Percentiles rank a stretch among this genome's conserved stretches.
These are phyloP conservation scores for Calocera cornea DNA, from an alignment of 768 basidiomycete genomes.

Conservation along the genomic window DNA sequence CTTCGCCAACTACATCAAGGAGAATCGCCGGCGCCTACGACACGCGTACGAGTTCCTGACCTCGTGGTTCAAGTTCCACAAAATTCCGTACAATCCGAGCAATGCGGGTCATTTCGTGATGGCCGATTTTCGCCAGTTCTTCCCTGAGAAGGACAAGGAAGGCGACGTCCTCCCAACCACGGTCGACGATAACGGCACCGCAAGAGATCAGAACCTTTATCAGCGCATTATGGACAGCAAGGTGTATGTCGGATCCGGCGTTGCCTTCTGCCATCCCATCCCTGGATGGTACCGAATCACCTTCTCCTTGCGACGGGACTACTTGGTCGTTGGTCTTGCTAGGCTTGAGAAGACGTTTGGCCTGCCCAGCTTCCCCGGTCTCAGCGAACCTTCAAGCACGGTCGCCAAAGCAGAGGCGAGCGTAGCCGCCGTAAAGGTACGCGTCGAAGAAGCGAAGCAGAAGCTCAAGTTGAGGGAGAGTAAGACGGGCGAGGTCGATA, in stretches of 20 bases:
- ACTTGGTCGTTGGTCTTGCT: neutral
- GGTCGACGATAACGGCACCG: neutral
- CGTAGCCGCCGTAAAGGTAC: neutral
- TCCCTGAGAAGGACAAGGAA: neutral
- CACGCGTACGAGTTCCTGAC: slow-evolving; percentile 10
- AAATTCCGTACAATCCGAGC: slow-evolving; percentile 12
- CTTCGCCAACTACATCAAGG: slow-evolving; percentile 13
- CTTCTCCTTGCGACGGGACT: neutral
- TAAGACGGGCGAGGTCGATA: too few species aligned
- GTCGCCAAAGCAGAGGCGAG: neutral
- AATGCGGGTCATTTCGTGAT: slow-evolving; percentile 16
- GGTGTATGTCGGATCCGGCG: neutral
- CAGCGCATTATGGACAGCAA: neutral
- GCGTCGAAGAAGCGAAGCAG: neutral
- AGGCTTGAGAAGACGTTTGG: neutral
- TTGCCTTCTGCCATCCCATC: neutral
- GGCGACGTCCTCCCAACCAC: neutral
- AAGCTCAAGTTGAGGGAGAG: too few species aligned
- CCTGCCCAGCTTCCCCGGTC: neutral
- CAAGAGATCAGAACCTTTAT: neutral
- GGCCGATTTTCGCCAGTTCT: slow-evolving; percentile 11
- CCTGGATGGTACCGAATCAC: neutral
- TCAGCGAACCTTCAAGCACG: neutral
- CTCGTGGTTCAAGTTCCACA: slow-evolving; percentile 10
- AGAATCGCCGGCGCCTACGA: slow-evolving; percentile 11